Evolutionary conservation across 495 filamentous ascomycete species (phyloP).

Genomic region (Penicillium canariense): DNA sequence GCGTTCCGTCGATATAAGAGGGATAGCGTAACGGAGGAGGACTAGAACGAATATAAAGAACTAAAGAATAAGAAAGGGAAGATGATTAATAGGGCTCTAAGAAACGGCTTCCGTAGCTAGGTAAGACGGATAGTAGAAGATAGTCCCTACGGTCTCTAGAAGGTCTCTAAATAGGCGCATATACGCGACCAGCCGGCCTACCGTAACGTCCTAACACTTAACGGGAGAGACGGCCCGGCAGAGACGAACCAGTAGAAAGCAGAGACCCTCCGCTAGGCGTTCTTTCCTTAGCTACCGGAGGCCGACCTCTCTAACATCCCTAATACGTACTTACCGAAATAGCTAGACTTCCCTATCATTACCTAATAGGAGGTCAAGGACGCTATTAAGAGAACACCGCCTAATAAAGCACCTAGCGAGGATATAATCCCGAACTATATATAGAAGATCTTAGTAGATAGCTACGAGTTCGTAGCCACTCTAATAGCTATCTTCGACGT

Average conservation of each 20-base stretch:
- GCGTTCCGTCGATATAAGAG: not conserved
- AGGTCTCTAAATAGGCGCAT: constrained; percentile 13
- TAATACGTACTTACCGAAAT: no score
- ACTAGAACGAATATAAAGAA: not conserved
- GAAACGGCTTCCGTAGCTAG: not conserved
- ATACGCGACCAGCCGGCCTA: not conserved
- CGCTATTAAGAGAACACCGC: constrained; percentile 12
- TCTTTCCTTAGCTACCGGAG: constrained; percentile 22
- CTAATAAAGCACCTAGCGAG: no score
- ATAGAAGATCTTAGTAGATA: no score
- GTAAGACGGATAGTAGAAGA: not conserved
- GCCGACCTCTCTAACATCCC: constrained; percentile 26
- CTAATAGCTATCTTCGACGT: no score
- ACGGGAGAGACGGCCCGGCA: constrained; percentile 1
- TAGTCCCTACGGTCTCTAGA: constrained; percentile 11
- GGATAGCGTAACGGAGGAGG: not conserved
- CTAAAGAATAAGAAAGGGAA: not conserved
- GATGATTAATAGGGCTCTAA: not conserved
- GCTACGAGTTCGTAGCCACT: no score
- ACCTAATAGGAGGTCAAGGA: not conserved
- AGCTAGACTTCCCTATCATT: not conserved
- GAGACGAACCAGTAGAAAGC: constrained; percentile 22
- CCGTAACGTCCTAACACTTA: constrained; percentile 10
- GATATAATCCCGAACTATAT: no score
- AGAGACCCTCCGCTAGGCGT: constrained; percentile 11